Conservation (phyloP, 2,329 filamentous ascomycete genomes). For the Trichoderma koningiopsis region DNA sequence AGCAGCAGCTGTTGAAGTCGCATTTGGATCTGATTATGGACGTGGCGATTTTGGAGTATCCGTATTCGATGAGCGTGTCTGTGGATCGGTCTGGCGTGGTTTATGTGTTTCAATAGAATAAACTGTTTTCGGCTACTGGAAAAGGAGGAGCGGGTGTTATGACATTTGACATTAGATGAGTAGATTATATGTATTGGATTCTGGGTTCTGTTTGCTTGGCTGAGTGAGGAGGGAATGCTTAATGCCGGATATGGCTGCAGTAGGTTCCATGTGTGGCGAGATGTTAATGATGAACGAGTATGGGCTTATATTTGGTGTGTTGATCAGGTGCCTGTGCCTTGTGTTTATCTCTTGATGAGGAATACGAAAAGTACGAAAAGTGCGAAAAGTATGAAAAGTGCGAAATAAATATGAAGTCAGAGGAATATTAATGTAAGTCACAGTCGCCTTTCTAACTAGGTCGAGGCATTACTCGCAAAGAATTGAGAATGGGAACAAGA, state of each 20-base stretch:
- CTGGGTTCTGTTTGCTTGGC: neutral
- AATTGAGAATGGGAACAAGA: too few relatives aligned
- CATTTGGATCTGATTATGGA: constrained; percentile 89
- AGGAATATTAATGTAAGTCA: too few relatives aligned
- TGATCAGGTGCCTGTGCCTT: neutral
- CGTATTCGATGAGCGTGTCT: constrained; percentile 90
- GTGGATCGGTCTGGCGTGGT: constrained; percentile 87
- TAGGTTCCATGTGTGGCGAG: neutral
- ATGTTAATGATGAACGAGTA: neutral
- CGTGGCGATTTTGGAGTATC: constrained; percentile 82
- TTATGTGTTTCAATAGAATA: constrained; percentile 69
- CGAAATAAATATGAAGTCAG: too few relatives aligned
- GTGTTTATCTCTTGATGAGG: too few relatives aligned
- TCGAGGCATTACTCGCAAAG: too few relatives aligned
- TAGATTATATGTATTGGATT: neutral
- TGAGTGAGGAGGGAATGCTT: too few relatives aligned
- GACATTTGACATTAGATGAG: neutral
- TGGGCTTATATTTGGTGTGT: neutral
- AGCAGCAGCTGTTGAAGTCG: constrained; percentile 80
- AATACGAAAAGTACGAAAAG: too few relatives aligned
- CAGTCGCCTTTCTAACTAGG: too few relatives aligned
- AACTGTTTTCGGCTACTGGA: neutral
- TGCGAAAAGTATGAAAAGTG: too few relatives aligned
- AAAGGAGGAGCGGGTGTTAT: neutral
- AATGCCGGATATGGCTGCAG: neutral